A percentile compares a stretch with the other conserved stretches of the same genome.
phyloP scores from a whole-genome alignment of 2,329 filamentous ascomycete species.

The Botrytis fabae region DNA sequence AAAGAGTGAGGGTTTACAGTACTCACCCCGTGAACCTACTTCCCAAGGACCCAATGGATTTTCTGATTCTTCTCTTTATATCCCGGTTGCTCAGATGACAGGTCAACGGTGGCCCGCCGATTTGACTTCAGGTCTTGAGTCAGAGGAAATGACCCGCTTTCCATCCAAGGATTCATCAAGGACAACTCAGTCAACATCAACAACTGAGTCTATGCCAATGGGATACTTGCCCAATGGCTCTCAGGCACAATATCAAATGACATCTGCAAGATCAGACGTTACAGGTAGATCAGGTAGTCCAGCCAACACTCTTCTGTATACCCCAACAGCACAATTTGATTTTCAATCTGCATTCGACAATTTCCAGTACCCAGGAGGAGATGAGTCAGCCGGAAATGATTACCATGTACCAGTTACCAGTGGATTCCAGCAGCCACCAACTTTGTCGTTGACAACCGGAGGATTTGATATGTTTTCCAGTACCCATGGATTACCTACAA shows the following conservation, averaged over 20 bases:
- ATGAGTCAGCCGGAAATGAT: constrained; percentile 34
- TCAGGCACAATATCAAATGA: constrained; percentile 39
- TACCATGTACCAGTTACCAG: constrained; percentile 34
- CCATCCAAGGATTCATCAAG: constrained; percentile 39
- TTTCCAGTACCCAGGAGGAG: constrained; percentile 35
- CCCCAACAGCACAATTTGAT: constrained; percentile 38
- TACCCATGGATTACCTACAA: constrained; percentile 27
- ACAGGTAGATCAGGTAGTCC: constrained; percentile 40
- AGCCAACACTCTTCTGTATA: constrained; percentile 35
- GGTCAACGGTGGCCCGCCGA: constrained; percentile 36
- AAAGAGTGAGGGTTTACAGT: constrained; percentile 40
- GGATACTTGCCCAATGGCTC: constrained; percentile 36
- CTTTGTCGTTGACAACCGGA: constrained; percentile 31
- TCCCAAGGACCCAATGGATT: constrained; percentile 37
- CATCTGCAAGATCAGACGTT: constrained; percentile 39
- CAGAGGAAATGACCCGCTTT: constrained; percentile 37
- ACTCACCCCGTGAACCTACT: constrained; percentile 37
- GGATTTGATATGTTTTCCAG: constrained; percentile 33
- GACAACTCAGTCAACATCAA: constrained; percentile 32
- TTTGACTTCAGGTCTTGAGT: constrained; percentile 32
- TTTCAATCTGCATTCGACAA: constrained; percentile 34
- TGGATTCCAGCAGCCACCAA: constrained; percentile 26
- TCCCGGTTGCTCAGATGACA: constrained; percentile 32
- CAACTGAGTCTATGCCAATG: constrained; percentile 35
- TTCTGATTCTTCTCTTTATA: constrained; percentile 35